Evolutionary conservation across 805 yeast genomes (phyloP).

Genomic region (Lachancea mirantina): DNA sequence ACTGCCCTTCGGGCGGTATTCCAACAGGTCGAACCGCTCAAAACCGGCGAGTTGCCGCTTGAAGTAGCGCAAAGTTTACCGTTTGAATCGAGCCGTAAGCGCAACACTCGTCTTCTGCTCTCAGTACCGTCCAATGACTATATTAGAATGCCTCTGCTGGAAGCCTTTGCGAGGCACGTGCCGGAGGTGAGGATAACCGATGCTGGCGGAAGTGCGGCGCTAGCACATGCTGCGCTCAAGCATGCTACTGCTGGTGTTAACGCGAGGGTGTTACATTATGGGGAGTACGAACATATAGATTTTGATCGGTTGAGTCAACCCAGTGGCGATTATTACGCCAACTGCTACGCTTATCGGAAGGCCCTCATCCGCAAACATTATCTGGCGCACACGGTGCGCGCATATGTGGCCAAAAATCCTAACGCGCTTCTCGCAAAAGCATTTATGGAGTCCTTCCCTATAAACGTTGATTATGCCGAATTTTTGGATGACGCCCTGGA

Average conservation of each 20-base stretch:
- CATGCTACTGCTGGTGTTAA: constrained; percentile 1
- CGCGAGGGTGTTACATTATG: constrained; percentile 58
- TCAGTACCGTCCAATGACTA: constrained; percentile 35
- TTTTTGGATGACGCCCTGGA: constrained; percentile 90
- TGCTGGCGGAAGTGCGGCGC: constrained; percentile 15
- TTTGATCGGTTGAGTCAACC: constrained; percentile 48
- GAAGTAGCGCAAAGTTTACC: too few species aligned
- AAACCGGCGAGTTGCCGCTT: too few species aligned
- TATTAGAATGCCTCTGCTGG: constrained; percentile 34
- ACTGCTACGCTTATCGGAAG: constrained; percentile 82
- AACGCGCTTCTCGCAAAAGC: constrained; percentile 49
- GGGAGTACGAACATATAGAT: constrained; percentile 84
- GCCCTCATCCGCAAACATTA: constrained; percentile 88
- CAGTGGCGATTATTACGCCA: constrained; percentile 46
- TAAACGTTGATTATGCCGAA: constrained; percentile 93
- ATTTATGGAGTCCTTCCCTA: constrained; percentile 66
- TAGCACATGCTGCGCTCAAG: too few species aligned
- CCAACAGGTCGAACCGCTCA: constrained; percentile 30
- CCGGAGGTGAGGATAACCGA: constrained; percentile 30
- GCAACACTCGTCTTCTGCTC: too few species aligned
- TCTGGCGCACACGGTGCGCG: constrained; percentile 74
- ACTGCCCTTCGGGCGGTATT: constrained; percentile 71
- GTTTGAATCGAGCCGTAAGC: too few species aligned
- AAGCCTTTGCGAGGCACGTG: constrained; percentile 27
- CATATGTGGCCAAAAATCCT: constrained; percentile 70